phyloP scores from a whole-genome alignment of 805 yeast species.

The Ogataea haglerorum region DNA sequence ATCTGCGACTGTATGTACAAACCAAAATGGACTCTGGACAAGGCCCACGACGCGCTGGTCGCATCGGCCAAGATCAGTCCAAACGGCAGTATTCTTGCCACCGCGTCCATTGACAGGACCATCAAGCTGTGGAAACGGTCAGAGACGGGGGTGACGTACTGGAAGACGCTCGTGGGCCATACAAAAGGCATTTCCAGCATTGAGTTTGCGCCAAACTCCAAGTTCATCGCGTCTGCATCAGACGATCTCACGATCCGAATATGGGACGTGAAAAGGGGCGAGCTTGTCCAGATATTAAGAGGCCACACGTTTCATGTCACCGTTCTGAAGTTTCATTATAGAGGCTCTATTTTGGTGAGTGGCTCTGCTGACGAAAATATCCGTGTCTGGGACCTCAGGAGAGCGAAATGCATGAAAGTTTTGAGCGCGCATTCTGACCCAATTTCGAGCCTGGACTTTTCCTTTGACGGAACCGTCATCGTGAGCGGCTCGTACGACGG shows the following conservation, averaged over 20 bases:
- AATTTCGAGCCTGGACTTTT: constrained; percentile 68
- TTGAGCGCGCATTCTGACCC: constrained; percentile 93
- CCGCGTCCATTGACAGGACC: constrained; percentile 54
- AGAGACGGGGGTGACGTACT: constrained; percentile 29
- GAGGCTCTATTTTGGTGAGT: constrained; percentile 75
- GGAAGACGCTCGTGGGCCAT: constrained; percentile 52
- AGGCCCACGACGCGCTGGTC: constrained; percentile 17
- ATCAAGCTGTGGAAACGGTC: constrained; percentile 54
- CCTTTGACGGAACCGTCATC: constrained; percentile 76
- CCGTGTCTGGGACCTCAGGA: constrained; percentile 79
- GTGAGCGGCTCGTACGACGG: constrained; percentile 92
- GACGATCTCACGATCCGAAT: constrained; percentile 80
- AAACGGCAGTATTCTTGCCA: constrained; percentile 54
- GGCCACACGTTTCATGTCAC: constrained; percentile 89
- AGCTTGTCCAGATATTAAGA: constrained; percentile 47
- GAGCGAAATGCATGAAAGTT: constrained; percentile 70
- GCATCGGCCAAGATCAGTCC: constrained; percentile 61
- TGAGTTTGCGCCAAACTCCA: constrained; percentile 72
- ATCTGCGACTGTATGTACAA: constrained; percentile 9
- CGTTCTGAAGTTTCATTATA: constrained; percentile 61
- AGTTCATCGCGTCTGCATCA: constrained; percentile 74
- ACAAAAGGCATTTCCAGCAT: constrained; percentile 69
- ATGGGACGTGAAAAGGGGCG: constrained; percentile 57
- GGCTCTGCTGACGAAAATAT: constrained; percentile 92
- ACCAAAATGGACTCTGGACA: constrained; percentile 2